These are phyloP conservation scores for Cicer bijugum DNA, from an alignment of 306 rosid species.

Conservation along the genomic window DNA sequence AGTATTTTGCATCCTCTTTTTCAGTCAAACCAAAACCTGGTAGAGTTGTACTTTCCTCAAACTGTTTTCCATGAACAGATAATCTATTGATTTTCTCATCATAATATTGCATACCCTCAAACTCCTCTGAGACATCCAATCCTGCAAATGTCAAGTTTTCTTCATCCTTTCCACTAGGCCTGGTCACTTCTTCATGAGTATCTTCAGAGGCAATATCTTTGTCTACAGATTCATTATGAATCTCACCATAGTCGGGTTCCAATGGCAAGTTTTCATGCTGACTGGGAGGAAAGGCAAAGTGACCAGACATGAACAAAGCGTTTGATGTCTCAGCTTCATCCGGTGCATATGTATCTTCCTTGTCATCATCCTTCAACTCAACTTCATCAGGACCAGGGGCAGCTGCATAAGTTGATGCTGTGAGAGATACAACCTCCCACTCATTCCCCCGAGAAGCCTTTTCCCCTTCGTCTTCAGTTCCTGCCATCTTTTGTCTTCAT, in stretches of 20 bases:
- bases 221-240: conserved; percentile 54
- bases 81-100: conserved; percentile 59
- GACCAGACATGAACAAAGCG: conserved; percentile 85
- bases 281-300: conserved; percentile 87
- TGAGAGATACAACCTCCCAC: conserved; percentile 97
- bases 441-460: conserved; percentile 76
- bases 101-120: conserved; percentile 60
- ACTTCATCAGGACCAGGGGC: conserved; percentile 71
- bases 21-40: conserved; percentile 60
- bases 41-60: conserved; percentile 66
- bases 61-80: conserved; percentile 63
- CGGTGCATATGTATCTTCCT: conserved; percentile 44
- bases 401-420: conserved; percentile 92
- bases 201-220: conserved; percentile 55
- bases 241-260: conserved; percentile 60
- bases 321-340: conserved; percentile 74
- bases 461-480: conserved; percentile 68
- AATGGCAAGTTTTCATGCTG: conserved; percentile 84
- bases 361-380: conserved; percentile 59
- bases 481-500: conserved; percentile 68
- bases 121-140: conserved; percentile 64
- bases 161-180: conserved; percentile 67
- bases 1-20: conserved; percentile 58
- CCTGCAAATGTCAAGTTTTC: conserved; percentile 58
- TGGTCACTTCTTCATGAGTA: conserved; percentile 51